Evolutionary conservation across 306 rosid genomes (phyloP), one percentile per base, ranked within the genome.

Genomic region (Lathyrus aphaca): DNA sequence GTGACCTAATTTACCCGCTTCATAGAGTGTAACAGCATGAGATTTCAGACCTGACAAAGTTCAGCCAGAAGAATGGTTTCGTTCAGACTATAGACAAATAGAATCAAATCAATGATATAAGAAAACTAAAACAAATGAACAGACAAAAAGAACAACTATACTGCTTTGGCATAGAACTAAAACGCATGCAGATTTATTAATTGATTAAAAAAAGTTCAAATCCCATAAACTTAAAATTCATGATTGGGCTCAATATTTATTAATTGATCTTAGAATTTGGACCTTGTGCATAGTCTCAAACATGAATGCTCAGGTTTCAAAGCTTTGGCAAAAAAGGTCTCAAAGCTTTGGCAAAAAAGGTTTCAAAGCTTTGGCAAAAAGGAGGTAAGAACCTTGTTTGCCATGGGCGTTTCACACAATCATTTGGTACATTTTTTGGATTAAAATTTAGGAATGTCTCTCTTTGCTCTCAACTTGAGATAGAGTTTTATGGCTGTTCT

Each of bases 21-120:
- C 99, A 67, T 95, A 95, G 61, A 95, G 91, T 8, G 97, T 95
- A 66, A 95, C 97, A 62, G 99, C 99, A 87, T 95, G 99, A 66
- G 97, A 91, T 82, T 95, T 95, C 80, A 95, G 83, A 66, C 99
- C 99, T 95, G 84, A 78, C 21, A 78, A 64, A 66, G 64, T 61
- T 61, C 55, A 70, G 35, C 38, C 73, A 23, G 67, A 66, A 42
- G 42, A 21, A 56, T 18, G 38, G 61, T 17, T 68, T 48, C 2
- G 37, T 55, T 55, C 40, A 80, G 72, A 76, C 46, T 29, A 65
- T 29, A 63, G 59, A 54, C 9, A 77, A 19, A 74, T 21, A 60
- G 5, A 55, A 38, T 32, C 25, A 43, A 35, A 40, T 6, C 42
- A 55, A 57, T 67, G 73, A 49, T 16, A 35, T 18, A 37, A 37